phyloP scores from a whole-genome alignment of 1,139 yeast species.

The Suhomyces chickasaworum region DNA sequence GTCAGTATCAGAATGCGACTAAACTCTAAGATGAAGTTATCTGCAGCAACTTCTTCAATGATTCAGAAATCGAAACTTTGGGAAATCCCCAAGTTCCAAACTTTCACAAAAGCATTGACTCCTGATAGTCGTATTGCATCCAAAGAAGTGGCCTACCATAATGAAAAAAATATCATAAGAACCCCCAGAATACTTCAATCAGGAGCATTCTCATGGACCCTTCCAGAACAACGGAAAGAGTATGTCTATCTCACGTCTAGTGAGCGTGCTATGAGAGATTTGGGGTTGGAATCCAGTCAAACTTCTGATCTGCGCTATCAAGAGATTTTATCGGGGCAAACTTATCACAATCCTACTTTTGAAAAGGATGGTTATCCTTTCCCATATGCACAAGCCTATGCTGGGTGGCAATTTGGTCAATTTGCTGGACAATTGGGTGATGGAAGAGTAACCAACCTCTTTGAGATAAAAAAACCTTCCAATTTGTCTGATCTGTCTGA shows the following conservation, averaged over 20 bases:
- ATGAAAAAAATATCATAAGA: slow-evolving; percentile 36
- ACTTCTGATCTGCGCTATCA: slow-evolving; percentile 48
- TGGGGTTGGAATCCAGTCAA: slow-evolving; percentile 52
- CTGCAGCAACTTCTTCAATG: slow-evolving; percentile 21
- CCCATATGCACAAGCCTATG: slow-evolving; percentile 90
- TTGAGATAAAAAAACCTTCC: slow-evolving; percentile 51
- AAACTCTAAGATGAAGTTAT: slow-evolving; percentile 1
- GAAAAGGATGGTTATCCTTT: slow-evolving; percentile 48
- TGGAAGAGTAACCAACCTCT: slow-evolving; percentile 83
- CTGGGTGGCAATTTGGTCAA: slow-evolving; percentile 95
- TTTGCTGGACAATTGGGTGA: slow-evolving; percentile 98
- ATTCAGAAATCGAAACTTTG: slow-evolving; percentile 9
- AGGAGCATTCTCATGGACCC: slow-evolving; percentile 72
- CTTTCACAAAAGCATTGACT: slow-evolving; percentile 51
- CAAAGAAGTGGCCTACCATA: slow-evolving; percentile 48
- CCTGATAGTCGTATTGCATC: slow-evolving; percentile 66
- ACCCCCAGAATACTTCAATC: slow-evolving; percentile 60
- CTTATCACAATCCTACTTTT: slow-evolving; percentile 30
- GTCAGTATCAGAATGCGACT: neutral
- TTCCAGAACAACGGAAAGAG: slow-evolving; percentile 61
- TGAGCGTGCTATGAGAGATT: slow-evolving; percentile 58
- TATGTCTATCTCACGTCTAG: slow-evolving; percentile 63
- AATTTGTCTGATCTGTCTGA: slow-evolving; percentile 24
- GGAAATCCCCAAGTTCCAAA: slow-evolving; percentile 42
- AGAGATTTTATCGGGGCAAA: slow-evolving; percentile 65